Evolutionary conservation across 768 basidiomycete species (phyloP).

Genomic region (Leccinum variicolor): DNA sequence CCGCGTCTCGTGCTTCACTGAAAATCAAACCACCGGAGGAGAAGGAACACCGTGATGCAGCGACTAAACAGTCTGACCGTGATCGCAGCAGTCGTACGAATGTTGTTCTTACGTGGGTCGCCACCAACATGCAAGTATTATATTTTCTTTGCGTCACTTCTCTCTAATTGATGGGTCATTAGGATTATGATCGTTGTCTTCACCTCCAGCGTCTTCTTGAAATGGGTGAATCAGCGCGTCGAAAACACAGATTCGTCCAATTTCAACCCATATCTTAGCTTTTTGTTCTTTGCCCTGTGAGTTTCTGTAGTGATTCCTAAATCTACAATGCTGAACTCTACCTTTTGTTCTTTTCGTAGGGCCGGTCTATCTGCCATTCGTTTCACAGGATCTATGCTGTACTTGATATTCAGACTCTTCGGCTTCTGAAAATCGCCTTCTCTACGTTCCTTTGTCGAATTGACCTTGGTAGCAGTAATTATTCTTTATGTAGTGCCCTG

Average conservation of each 20-base stretch:
- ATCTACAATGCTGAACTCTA: conserved; percentile 6
- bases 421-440: conserved; percentile 31
- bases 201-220: conserved; percentile 71
- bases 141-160: background rate
- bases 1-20: conserved; percentile 67
- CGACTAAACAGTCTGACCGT: conserved; percentile 86
- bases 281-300: conserved; percentile 69
- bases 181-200: conserved; percentile 72
- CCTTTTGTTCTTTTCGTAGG: conserved; percentile 31
- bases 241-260: conserved; percentile 44
- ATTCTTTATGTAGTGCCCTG: conserved; percentile 8
- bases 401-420: conserved; percentile 72
- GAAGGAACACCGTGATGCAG: conserved; percentile 81
- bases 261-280: conserved; percentile 88
- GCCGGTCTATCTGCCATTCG: conserved; percentile 80
- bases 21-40: conserved; percentile 64
- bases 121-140: conserved; percentile 70
- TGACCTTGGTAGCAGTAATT: conserved; percentile 4
- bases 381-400: conserved; percentile 74
- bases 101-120: conserved; percentile 80
- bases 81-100: conserved; percentile 84
- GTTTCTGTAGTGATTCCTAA: conserved; percentile 11
- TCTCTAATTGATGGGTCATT: background rate
- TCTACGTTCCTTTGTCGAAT: background rate
- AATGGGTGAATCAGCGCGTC: conserved; percentile 66